A percentile compares a stretch with the other conserved stretches of the same genome.
These are phyloP conservation scores for Alisma plantagoaquatica DNA, from an alignment of 106 monocot genomes.

Conservation along the genomic window DNA sequence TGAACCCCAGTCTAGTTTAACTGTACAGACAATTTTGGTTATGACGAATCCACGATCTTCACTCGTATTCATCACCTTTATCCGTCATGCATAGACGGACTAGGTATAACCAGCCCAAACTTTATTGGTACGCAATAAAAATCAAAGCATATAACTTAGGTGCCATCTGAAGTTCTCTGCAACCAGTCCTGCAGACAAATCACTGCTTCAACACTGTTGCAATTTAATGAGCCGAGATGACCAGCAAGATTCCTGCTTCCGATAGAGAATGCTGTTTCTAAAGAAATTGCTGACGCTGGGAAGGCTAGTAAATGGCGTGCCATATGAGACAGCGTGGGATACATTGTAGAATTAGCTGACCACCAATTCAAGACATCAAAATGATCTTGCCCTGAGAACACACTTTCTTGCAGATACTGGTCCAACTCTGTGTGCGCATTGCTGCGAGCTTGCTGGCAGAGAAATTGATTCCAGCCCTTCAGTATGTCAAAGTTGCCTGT, in stretches of 20 bases:
- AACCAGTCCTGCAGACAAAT: conserved; percentile 25
- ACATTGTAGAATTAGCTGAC: conserved; percentile 8
- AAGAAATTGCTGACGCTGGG: conserved; percentile 7
- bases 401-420: conserved; percentile 14
- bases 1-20: too few species aligned
- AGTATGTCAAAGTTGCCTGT: neutral
- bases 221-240: conserved; percentile 9
- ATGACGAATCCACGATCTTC: too few species aligned
- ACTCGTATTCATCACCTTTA: too few species aligned
- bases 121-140: too few species aligned
- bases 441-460: neutral
- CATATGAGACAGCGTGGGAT: conserved; percentile 19
- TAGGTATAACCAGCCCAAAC: too few species aligned
- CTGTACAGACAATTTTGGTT: too few species aligned
- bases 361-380: conserved; percentile 24
- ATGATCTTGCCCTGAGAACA: conserved; percentile 11
- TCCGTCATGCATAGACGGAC: too few species aligned
- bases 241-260: conserved; percentile 13
- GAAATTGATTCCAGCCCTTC: neutral
- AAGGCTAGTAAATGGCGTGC: conserved; percentile 19
- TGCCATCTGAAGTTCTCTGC: conserved; percentile 20
- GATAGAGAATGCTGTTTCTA: conserved; percentile 7
- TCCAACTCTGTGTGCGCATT: conserved; percentile 10
- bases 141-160: conserved; percentile 5
- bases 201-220: conserved; percentile 13